Evolutionary conservation across 1,139 yeast species (phyloP), one percentile per base, ranked within the genome.

Genomic region (Kodamaea derodonti): DNA sequence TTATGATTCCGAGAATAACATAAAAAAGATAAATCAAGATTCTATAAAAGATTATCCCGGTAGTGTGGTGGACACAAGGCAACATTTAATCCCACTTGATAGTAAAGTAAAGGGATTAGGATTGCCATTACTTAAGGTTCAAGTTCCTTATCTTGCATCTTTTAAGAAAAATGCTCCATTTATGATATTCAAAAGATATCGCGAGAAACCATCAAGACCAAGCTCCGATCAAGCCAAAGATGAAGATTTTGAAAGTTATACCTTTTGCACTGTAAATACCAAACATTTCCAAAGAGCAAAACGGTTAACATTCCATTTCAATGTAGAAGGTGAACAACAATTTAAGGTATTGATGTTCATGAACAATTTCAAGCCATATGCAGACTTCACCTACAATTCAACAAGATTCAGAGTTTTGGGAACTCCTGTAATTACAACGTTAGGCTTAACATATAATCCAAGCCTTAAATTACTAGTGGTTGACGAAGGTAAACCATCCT

Each of bases 401-500:
- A 68, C 73, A 2, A 46, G 72, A 17, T 69, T 69, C 42, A 49
- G 75, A 33, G 49, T 67, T 2, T 38, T 62, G 16, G 75, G 75
- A 2, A 60, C 72, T 1, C 48, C 69, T 4, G 45, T 65, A 3
- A 37, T 58, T 1, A 52, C 54, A 37, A 62, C 64, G 1, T 56
- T 62, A 39, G 48, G 61, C 12, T 41, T 56, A 30, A 49, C 45
- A 17, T 62, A 60, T 40, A 62, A 57, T 36, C 72, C 72, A 2
- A 51, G 54, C 17, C 52, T 68, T 45, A 61, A 64, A 35, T 48
- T 69, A 26, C 38, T 63, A 31, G 38, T 67, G 2, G 39, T 69
- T 2, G 75, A 69, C 42, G 48, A 52, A 5, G 52, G 51, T 32
- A 57, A 56, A 37, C 65, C 69, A 1, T 60, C 70, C 2, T 47